Evolutionary conservation across 192 early-diverging fungal species (phyloP).

Genomic region (Umbelopsis sp.): DNA sequence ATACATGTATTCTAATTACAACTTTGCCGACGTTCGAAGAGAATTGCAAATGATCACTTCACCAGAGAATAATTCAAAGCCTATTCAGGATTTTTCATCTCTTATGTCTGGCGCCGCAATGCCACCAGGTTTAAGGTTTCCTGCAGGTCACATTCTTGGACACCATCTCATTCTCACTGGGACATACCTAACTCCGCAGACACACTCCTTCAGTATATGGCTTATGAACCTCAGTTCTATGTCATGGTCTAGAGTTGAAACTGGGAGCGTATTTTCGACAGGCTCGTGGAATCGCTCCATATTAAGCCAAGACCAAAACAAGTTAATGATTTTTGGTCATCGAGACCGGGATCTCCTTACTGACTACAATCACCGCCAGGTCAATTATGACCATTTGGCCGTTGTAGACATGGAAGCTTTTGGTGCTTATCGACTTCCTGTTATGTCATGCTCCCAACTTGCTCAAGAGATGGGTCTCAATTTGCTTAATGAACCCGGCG

Average conservation of each 20-base stretch:
- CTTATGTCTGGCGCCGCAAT: conserved; percentile 62
- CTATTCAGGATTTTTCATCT: conserved; percentile 61
- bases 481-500: conserved; percentile 44
- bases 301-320: conserved; percentile 58
- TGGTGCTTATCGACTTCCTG: conserved; percentile 57
- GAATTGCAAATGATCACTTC: conserved; percentile 64
- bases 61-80: conserved; percentile 43
- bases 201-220: conserved; percentile 70
- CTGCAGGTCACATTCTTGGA: conserved; percentile 64
- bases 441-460: conserved; percentile 42
- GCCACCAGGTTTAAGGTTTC: conserved; percentile 77
- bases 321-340: conserved; percentile 71
- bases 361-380: conserved; percentile 74
- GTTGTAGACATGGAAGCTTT: conserved; percentile 72
- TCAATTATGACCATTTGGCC: conserved; percentile 71
- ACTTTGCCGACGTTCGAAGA: conserved; percentile 71
- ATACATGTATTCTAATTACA: conserved; percentile 77
- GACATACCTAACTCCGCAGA: conserved; percentile 64
- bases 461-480: conserved; percentile 52
- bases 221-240: conserved; percentile 56
- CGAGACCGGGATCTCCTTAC: conserved; percentile 61
- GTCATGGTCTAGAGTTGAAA: conserved; percentile 63
- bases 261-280: conserved; percentile 62
- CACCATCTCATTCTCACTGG: conserved; percentile 68
- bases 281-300: conserved; percentile 77